Evolutionary conservation across 305 asterid species (phyloP).

Genomic region (Salvia sclarea): DNA sequence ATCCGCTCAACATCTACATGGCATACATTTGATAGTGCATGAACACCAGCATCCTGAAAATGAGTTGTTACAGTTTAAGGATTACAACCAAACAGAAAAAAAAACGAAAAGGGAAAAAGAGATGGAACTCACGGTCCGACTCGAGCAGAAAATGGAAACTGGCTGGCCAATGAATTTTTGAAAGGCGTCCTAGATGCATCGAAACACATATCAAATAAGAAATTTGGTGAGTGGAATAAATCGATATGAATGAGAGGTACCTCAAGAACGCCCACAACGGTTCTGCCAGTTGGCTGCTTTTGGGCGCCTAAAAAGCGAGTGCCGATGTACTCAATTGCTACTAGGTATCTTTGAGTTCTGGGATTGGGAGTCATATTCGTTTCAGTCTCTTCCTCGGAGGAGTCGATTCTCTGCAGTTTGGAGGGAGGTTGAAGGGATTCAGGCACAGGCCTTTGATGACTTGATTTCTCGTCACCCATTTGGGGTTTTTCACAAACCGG

Average conservation of each 20-base stretch:
- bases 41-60: constrained; percentile 92
- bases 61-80: neutral
- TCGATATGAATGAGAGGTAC: constrained; percentile 30
- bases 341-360: constrained; percentile 59
- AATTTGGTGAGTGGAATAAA: neutral
- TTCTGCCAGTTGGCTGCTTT: constrained; percentile 65
- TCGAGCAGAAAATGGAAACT: constrained; percentile 77
- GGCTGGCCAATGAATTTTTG: constrained; percentile 79
- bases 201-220: neutral
- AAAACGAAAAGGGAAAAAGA: neutral
- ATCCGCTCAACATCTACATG: constrained; percentile 93
- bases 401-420: constrained; percentile 46
- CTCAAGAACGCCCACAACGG: constrained; percentile 83
- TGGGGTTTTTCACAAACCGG: neutral
- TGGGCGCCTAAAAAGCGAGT: constrained; percentile 90
- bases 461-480: constrained; percentile 46
- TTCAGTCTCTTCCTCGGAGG: constrained; percentile 28
- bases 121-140: constrained; percentile 75
- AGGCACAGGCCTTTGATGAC: constrained; percentile 29
- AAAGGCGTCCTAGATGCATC: constrained; percentile 63
- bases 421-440: constrained; percentile 57
- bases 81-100: neutral
- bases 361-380: constrained; percentile 53
- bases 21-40: constrained; percentile 90
- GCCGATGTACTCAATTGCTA: constrained; percentile 89